Evolutionary conservation across 2,329 filamentous ascomycete genomes (phyloP), one percentile per base, ranked within the genome.

Genomic region (Pseudohalonectria lignicola): DNA sequence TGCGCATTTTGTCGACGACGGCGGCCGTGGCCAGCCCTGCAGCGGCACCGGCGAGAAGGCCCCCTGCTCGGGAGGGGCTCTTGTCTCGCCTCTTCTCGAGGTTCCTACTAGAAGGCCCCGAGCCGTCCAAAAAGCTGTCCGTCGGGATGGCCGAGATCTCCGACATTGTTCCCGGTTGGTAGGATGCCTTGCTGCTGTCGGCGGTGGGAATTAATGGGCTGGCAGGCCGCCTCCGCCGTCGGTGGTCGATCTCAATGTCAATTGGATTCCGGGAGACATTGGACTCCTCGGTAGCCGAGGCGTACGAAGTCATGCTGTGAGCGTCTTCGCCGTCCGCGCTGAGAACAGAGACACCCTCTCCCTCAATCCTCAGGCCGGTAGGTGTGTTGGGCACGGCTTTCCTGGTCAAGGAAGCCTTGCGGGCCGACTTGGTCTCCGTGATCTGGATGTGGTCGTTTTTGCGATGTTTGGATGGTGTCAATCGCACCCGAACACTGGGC

Each of bases 401-500:
- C 39, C 67, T 64, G 29, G 55, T 51, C 46, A 62, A 41, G 6
- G 71, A 85, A 15, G 81, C 71, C 60, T 82, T 88, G 50, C 82
- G 76, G 12, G 76, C 70, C 45, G 77, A 76, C 55, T 77, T 82
- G 40, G 80, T 80, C 60, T 92, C 84, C 40, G 86, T 93, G 56
- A 94, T 87, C 60, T 92, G 81, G 44, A 94, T 80, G 53, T 84
- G 85, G 54, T 88, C 86, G 59, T 77, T 77, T 49, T 67, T 72
- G 45, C 67, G 62, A 55, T 71, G 76, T 56, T 76, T 79, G 50
- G 83, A 86, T 12, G 88, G 88, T 12, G 86, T 93, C 44, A 94
- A 73, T 62, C 77, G 74, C 60, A 83, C 69, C 53, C 74, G 75
- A 39, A 95, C 86, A 56, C 86, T 94, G 11, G 88, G 87, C 49